Evolutionary conservation across 306 rosid species (phyloP), one percentile per base, ranked within the genome.

Genomic region (Cicer cuneatum): DNA sequence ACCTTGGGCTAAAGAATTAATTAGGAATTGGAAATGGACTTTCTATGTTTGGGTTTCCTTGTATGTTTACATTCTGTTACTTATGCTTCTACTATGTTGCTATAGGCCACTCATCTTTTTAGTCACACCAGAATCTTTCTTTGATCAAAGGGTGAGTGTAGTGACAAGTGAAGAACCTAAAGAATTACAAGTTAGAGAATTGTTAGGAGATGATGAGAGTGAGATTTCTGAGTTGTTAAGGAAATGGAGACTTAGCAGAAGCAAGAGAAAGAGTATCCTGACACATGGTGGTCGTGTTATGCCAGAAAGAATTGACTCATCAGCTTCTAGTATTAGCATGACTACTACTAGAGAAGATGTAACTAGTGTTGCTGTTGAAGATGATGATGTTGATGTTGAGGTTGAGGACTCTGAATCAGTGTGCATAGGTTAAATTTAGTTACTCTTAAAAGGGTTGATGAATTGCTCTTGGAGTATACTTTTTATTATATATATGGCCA

Each of bases 1-100:
- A 14, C 96, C 98, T 2, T 84, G 88, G 91, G 18, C 81, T 0
- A 90, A 87, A 81, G 82, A 90, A 12, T 38, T 94, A 38, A 72
- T 94, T 48, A 72, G 72, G 16, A 77, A 82, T 33, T 91, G 98
- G 98, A 92, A 78, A 67, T 91, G 97, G 97, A 88, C 97, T 10
- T 83, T 85, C 40, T 94, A 80, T 47, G 85, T 94, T 54, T 94
- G 97, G 98, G 72, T 76, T 1, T 80, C 96, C 75, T 47, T 91
- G 4, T 84, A 81, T 72, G 54, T 80, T 10, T 94, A 87, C 82
- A 21, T 79, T 37, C 6, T 82, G 60, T 69, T 90, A 56, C 77
- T 94, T 5, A 46, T 82, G 68, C 10, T 81, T 29, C 80, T 88
- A 1, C 2, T 90, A 7, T 72, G 52, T 49, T 85, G 78, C 52